Evolutionary conservation across 2,329 filamentous ascomycete genomes (phyloP).

Genomic region (Aspergillus flavus): DNA sequence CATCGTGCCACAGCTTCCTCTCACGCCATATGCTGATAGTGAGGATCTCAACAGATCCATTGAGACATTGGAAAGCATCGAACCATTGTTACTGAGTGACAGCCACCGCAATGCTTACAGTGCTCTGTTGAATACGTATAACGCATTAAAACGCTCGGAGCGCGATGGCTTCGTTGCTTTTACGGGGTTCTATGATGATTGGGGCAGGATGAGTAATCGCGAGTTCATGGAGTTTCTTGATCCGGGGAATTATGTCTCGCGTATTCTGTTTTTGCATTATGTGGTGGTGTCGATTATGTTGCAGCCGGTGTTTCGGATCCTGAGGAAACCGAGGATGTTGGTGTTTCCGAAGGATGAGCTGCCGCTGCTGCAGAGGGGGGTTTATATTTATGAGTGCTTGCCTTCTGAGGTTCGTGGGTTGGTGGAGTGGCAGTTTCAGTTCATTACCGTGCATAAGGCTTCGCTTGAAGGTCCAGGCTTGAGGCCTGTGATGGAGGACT

Average conservation of each 20-base stretch:
- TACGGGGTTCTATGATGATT: slow-evolving; percentile 44
- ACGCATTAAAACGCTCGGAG: slow-evolving; percentile 15
- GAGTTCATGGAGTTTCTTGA: slow-evolving; percentile 49
- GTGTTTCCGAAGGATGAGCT: slow-evolving; percentile 12
- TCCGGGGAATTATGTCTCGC: slow-evolving; percentile 44
- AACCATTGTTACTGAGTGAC: slow-evolving; percentile 35
- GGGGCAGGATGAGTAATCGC: slow-evolving; percentile 43
- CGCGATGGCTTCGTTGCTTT: slow-evolving; percentile 44
- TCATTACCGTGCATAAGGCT: slow-evolving; percentile 7
- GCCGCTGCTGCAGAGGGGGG: slow-evolving; percentile 43
- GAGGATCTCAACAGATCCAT: slow-evolving; percentile 21
- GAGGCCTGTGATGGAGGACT: too few relatives aligned
- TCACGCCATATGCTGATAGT: neutral
- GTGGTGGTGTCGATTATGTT: slow-evolving; percentile 51
- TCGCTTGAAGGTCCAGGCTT: neutral
- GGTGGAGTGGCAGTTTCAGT: slow-evolving; percentile 32
- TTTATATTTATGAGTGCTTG: slow-evolving; percentile 37
- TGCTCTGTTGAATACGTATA: slow-evolving; percentile 26
- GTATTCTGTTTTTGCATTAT: slow-evolving; percentile 51
- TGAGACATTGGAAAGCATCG: slow-evolving; percentile 22
- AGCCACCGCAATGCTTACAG: slow-evolving; percentile 27
- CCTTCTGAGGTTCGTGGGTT: slow-evolving; percentile 35
- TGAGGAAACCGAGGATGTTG: slow-evolving; percentile 8
- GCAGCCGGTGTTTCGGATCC: slow-evolving; percentile 23
- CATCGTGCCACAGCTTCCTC: slow-evolving; percentile 10